Evolutionary conservation across 176 grass and related monocot genomes (phyloP), one percentile per base, ranked within the genome.

Genomic region (Musa acuminata): DNA sequence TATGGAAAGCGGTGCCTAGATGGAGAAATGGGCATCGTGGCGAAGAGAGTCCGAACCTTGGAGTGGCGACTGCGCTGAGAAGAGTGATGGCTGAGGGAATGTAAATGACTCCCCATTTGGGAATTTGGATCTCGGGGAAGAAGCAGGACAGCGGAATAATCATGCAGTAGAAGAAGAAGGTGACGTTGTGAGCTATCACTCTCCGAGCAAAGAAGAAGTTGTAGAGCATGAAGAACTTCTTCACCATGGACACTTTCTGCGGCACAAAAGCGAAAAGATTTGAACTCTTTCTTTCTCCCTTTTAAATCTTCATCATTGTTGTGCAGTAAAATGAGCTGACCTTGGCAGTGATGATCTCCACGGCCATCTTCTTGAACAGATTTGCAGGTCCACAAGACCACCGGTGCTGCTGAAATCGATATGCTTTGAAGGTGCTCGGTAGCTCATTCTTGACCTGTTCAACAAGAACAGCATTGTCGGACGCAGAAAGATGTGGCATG

Each of bases 381-480:
- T 88, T 72, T 2, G 86, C 88, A 29, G 92, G 92, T n/a, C 92
- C 92, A 10, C 92, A 96, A 26, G 92, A 96, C 89, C 89, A 96
- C 19, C 89, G 89, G 48, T 92, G 92, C 75, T 96, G 92, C 49
- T 96, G 92, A 80, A 86, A 96, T 6, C 92, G 79, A 43, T 92
- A 96, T 1, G 89, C 92, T 72, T 85, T 85, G 1, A 92, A 67
- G 51, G 84, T 87, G 68, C 89, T 92, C 13, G 92, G 89, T 65
- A 96, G 77, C 63, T 91, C 88, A 50, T 81, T 91, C 73, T 85
- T 96, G 49, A 91, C 92, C 92, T 91, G 73, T 71, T 19, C 21
- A 21, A 24, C 24, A 24, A 24, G 24, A n/a, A n/a, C n/a, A n/a
- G n/a, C n/a, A n/a, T n/a, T n/a, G n/a, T n/a, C n/a, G n/a, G 26